These are phyloP conservation scores for Metschnikowia similis DNA, from an alignment of 805 yeast species.

Conservation along the genomic window DNA sequence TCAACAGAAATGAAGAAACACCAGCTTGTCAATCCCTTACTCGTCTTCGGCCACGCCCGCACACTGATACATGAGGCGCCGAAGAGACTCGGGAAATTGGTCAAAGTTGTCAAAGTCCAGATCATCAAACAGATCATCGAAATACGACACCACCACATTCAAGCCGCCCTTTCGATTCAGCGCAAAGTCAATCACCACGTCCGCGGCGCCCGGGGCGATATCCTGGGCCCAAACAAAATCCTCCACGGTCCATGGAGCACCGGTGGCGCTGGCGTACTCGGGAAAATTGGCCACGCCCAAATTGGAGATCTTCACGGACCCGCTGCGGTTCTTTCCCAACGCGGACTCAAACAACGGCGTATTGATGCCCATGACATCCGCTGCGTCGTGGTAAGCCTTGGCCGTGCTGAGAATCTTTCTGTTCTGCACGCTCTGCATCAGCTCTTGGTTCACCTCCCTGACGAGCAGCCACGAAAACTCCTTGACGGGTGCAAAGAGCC, in stretches of 20 bases:
- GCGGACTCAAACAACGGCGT: constrained; percentile 19
- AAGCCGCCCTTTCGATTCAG: constrained; percentile 31
- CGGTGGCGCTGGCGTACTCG: constrained; percentile 4
- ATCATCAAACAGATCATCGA: constrained; percentile 26
- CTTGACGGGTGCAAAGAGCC: constrained; percentile 27
- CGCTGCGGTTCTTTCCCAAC: constrained; percentile 26
- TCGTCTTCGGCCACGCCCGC: constrained; percentile 2
- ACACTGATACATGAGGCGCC: constrained; percentile 4
- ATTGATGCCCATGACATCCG: constrained; percentile 15
- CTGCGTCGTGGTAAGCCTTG: constrained; percentile 17
- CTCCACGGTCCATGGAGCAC: constrained; percentile 22
- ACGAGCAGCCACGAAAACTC: constrained; percentile 34
- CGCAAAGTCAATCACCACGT: constrained; percentile 31
- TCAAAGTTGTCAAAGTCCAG: constrained; percentile 22
- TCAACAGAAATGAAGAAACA: no score
- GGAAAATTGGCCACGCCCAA: constrained; percentile 30
- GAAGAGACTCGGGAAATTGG: constrained; percentile 17
- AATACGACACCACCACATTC: constrained; percentile 30
- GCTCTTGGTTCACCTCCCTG: constrained; percentile 16
- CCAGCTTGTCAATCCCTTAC: no score
- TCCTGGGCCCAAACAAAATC: constrained; percentile 36
- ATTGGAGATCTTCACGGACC: constrained; percentile 33
- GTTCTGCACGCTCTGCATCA: constrained; percentile 19
- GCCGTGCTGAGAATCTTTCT: constrained; percentile 21
- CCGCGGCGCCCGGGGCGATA: constrained; percentile 29